These are phyloP conservation scores for Chrysoporthe puriensis DNA, from an alignment of 2,329 filamentous ascomycete genomes.

Conservation along the genomic window DNA sequence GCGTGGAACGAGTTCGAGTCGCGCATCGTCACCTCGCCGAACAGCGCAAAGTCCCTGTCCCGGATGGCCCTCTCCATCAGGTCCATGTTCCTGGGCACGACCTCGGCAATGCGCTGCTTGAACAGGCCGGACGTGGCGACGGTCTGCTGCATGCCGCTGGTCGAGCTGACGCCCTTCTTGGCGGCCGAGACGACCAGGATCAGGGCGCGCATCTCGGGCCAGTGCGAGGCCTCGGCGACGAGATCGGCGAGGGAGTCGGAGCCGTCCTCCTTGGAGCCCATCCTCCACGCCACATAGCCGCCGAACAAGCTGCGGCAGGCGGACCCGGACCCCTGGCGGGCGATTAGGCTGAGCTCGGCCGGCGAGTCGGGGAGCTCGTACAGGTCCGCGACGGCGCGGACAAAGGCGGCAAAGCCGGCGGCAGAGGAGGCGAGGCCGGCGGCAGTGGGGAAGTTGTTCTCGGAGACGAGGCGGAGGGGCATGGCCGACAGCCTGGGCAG, in stretches of 20 bases:
- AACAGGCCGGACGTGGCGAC: slow-evolving; percentile 91
- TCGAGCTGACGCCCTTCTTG: slow-evolving; percentile 94
- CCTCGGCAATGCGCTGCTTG: slow-evolving; percentile 69
- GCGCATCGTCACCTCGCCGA: slow-evolving; percentile 91
- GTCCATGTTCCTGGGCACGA: slow-evolving; percentile 83
- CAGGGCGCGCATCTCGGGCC: slow-evolving; percentile 92
- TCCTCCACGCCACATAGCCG: slow-evolving; percentile 94
- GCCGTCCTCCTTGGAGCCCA: slow-evolving; percentile 75
- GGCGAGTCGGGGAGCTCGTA: slow-evolving; percentile 84
- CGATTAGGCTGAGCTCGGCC: slow-evolving; percentile 83
- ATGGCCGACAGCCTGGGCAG: slow-evolving; percentile 81
- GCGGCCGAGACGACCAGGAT: slow-evolving; percentile 90
- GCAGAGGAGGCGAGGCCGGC: slow-evolving; percentile 81
- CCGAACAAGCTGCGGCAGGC: slow-evolving; percentile 93
- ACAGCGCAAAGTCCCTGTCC: slow-evolving; percentile 79
- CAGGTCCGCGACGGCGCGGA: slow-evolving; percentile 87
- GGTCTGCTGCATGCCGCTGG: slow-evolving; percentile 95
- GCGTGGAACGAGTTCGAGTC: slow-evolving; percentile 98
- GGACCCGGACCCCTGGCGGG: slow-evolving; percentile 90
- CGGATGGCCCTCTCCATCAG: slow-evolving; percentile 83
- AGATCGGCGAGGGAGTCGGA: slow-evolving; percentile 86
- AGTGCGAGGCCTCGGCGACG: slow-evolving; percentile 86
- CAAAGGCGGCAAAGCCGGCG: slow-evolving; percentile 70
- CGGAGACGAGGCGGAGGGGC: slow-evolving; percentile 84
- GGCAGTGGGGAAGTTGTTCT: slow-evolving; percentile 99